Evolutionary conservation across 2,329 filamentous ascomycete genomes (phyloP).

Genomic region (Microdochium trichocladiopsis): DNA sequence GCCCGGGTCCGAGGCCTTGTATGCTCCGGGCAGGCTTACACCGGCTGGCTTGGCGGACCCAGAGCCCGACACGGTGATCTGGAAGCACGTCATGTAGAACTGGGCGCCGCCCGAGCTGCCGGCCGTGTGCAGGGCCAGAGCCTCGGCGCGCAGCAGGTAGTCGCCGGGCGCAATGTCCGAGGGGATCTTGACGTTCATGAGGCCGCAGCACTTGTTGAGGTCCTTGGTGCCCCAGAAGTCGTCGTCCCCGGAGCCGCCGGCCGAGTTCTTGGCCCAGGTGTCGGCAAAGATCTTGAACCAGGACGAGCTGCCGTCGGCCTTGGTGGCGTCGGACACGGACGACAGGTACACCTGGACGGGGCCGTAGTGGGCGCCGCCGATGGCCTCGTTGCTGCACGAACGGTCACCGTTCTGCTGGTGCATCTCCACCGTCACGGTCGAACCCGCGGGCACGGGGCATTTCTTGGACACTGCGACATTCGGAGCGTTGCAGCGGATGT

Average conservation of each 20-base stretch:
- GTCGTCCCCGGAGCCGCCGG: conserved; percentile 27
- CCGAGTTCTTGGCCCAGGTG: conserved; percentile 28
- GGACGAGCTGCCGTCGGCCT: conserved; percentile 19
- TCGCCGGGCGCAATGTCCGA: conserved; percentile 30
- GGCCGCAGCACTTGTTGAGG: conserved; percentile 31
- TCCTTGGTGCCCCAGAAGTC: conserved; percentile 39
- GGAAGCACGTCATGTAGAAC: conserved; percentile 23
- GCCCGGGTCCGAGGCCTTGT: conserved; percentile 16
- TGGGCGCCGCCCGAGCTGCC: conserved; percentile 14
- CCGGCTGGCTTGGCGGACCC: conserved; percentile 16
- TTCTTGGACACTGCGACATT: conserved; percentile 46
- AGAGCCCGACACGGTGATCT: conserved; percentile 19
- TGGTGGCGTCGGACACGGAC: conserved; percentile 28
- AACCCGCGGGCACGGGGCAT: conserved; percentile 38
- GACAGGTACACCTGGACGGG: conserved; percentile 33
- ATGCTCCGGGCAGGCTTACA: conserved; percentile 23
- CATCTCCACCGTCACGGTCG: conserved; percentile 49
- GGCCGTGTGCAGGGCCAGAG: conserved; percentile 35
- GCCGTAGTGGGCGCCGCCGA: conserved; percentile 35
- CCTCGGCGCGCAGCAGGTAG: conserved; percentile 36
- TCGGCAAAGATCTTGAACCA: conserved; percentile 39
- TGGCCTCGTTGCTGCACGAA: conserved; percentile 30
- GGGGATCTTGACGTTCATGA: conserved; percentile 29
- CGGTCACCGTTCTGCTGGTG: conserved; percentile 33
- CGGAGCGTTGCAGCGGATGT: conserved; percentile 34